These are phyloP conservation scores for Talaromyces marneffei DNA, from an alignment of 2,329 filamentous ascomycete genomes.

Conservation along the genomic window DNA sequence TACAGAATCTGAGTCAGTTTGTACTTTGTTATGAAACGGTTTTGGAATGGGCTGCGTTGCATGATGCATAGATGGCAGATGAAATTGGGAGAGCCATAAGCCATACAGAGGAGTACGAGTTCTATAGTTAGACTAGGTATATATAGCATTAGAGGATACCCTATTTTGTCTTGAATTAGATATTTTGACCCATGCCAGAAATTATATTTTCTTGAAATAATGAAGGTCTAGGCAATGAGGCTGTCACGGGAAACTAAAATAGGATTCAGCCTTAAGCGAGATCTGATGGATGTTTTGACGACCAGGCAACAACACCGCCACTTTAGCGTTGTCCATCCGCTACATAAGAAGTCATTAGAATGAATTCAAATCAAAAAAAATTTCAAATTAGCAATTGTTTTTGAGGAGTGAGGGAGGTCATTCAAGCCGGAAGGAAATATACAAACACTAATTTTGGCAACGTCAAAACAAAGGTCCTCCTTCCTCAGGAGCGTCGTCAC, in stretches of 20 bases:
- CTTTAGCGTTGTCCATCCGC: not conserved
- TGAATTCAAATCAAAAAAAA: not conserved
- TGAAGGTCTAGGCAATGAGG: not conserved
- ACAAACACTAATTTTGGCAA: not conserved
- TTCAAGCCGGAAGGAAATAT: not conserved
- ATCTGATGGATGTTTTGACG: not conserved
- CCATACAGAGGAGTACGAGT: constrained; percentile 10
- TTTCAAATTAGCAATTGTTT: not conserved
- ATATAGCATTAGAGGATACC: constrained; percentile 11
- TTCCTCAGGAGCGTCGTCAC: not conserved
- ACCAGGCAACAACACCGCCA: constrained; percentile 8
- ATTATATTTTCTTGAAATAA: not conserved
- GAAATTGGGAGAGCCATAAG: constrained; percentile 15
- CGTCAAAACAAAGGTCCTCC: not conserved
- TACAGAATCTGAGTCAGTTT: constrained; percentile 87
- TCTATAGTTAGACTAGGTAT: constrained; percentile 5
- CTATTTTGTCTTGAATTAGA: constrained; percentile 3
- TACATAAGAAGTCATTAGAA: not conserved
- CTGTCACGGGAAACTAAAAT: not conserved
- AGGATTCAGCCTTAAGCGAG: not conserved
- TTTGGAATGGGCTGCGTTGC: constrained; percentile 68
- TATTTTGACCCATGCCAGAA: not conserved
- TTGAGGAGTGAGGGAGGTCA: not conserved
- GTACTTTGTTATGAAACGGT: constrained; percentile 96
- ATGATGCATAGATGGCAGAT: constrained; percentile 5